Evolutionary conservation across 2,329 filamentous ascomycete species (phyloP).

Genomic region (Cladosporium sp.): DNA sequence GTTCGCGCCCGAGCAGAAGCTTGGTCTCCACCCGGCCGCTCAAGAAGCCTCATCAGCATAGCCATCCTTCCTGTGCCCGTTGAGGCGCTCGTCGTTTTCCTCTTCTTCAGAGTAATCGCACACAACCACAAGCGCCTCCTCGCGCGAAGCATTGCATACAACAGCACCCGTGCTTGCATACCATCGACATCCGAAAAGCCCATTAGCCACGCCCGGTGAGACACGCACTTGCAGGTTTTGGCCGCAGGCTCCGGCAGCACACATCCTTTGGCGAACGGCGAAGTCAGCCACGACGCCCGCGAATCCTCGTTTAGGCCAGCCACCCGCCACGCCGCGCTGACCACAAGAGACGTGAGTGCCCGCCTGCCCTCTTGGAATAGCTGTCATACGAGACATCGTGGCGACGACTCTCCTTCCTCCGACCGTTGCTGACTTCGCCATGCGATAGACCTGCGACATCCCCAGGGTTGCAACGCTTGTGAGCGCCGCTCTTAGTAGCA

Average conservation of each 20-base stretch:
- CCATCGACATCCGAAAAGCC: neutral
- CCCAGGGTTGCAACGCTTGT: neutral
- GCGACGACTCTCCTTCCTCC: neutral
- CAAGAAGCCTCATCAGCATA: conserved; percentile 3
- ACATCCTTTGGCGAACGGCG: neutral
- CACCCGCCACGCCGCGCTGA: neutral
- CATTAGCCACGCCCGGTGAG: neutral
- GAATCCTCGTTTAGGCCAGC: conserved; percentile 7
- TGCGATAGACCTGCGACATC: conserved; percentile 8
- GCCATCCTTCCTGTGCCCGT: neutral
- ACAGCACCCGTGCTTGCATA: neutral
- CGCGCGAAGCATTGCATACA: neutral
- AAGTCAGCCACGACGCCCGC: conserved; percentile 2
- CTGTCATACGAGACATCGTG: neutral
- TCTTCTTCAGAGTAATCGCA: neutral
- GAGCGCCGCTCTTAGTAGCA: conserved; percentile 2
- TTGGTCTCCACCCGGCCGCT: neutral
- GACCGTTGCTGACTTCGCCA: conserved; percentile 1
- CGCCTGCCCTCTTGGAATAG: neutral
- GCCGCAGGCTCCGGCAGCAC: neutral
- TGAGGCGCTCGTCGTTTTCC: neutral
- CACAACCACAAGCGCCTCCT: neutral
- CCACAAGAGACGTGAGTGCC: conserved; percentile 4
- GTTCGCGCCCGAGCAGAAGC: neutral
- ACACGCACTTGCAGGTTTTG: conserved; percentile 1